Conservation (phyloP, 768 basidiomycete species). For the Imleria badia region DNA sequence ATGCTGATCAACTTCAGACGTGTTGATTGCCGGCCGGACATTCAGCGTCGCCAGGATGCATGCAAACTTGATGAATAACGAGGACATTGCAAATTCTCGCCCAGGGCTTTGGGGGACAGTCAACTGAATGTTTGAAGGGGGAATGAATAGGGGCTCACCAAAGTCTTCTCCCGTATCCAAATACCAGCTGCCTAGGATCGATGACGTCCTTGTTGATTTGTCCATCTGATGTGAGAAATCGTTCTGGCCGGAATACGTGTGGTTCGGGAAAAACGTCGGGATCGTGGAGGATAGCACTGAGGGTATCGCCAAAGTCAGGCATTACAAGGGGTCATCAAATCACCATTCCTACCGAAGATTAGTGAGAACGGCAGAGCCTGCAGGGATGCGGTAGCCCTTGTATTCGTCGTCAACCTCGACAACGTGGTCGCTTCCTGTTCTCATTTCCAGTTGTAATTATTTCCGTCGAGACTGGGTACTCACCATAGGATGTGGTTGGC, state of each 20-base stretch:
- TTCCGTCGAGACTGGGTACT: neutral
- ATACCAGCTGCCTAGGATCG: slow-evolving; percentile 2
- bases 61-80: slow-evolving; percentile 3
- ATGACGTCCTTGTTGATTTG: slow-evolving; percentile 1
- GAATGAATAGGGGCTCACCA: neutral
- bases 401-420: slow-evolving; percentile 4
- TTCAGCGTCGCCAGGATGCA: slow-evolving; percentile 1
- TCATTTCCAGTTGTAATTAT: neutral
- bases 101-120: neutral
- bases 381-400: slow-evolving; percentile 2
- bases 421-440: neutral
- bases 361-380: neutral
- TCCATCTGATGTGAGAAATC: slow-evolving; percentile 30
- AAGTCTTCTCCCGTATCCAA: slow-evolving; percentile 5
- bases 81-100: slow-evolving; percentile 6
- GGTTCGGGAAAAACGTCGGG: slow-evolving; percentile 53
- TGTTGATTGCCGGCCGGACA: neutral
- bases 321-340: neutral
- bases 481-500: slow-evolving; percentile 2
- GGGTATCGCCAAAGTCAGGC: neutral
- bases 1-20: neutral
- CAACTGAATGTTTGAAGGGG: neutral
- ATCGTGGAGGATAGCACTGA: slow-evolving; percentile 47
- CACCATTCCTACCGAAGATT: neutral
- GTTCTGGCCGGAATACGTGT: slow-evolving; percentile 52